A percentile compares a stretch with the other conserved stretches of the same genome.
Evolutionary conservation across 108 stramenopile genomes (phyloP).

Genomic region (Thalassiosira profunda): DNA sequence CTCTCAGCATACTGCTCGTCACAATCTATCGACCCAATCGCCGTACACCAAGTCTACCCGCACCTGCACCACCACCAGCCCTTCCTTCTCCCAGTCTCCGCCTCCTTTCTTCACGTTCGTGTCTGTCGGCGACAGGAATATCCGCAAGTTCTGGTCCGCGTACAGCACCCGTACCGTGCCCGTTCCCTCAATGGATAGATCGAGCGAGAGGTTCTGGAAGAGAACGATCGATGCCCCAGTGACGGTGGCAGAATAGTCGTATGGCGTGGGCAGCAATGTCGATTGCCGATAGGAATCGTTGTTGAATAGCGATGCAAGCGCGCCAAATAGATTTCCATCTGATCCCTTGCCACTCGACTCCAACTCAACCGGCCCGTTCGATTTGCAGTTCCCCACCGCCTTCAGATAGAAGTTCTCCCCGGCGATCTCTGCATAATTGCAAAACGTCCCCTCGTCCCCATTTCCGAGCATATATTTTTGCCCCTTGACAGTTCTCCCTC

Average conservation of each 20-base stretch:
- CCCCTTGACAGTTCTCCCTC: slow-evolving; percentile 32
- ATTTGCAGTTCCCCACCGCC: slow-evolving; percentile 18
- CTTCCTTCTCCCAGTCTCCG: slow-evolving; percentile 37
- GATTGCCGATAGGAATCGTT: background rate
- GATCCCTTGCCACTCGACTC: background rate
- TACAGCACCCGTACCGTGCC: slow-evolving; percentile 39
- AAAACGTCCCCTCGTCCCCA: slow-evolving; percentile 12
- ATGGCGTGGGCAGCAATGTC: slow-evolving; percentile 17
- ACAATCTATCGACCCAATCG: slow-evolving; percentile 34
- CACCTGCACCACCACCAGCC: slow-evolving; percentile 45
- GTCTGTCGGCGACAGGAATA: slow-evolving; percentile 37
- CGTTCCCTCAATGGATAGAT: slow-evolving; percentile 32
- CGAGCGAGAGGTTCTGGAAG: slow-evolving; percentile 13
- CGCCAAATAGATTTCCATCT: slow-evolving; percentile 8
- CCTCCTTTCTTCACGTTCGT: slow-evolving; percentile 33
- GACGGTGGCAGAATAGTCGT: slow-evolving; percentile 38
- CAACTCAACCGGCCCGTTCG: slow-evolving; percentile 10
- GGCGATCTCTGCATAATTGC: slow-evolving; percentile 45
- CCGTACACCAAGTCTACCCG: slow-evolving; percentile 32
- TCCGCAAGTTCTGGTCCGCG: slow-evolving; percentile 32
- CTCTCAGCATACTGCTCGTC: no score
- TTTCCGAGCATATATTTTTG: slow-evolving; percentile 41
- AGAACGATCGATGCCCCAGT: slow-evolving; percentile 34
- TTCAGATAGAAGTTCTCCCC: slow-evolving; percentile 39
- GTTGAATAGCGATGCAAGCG: slow-evolving; percentile 18